phyloP scores from a whole-genome alignment of 2,329 filamentous ascomycete species.

The Apiospora arundinis region DNA sequence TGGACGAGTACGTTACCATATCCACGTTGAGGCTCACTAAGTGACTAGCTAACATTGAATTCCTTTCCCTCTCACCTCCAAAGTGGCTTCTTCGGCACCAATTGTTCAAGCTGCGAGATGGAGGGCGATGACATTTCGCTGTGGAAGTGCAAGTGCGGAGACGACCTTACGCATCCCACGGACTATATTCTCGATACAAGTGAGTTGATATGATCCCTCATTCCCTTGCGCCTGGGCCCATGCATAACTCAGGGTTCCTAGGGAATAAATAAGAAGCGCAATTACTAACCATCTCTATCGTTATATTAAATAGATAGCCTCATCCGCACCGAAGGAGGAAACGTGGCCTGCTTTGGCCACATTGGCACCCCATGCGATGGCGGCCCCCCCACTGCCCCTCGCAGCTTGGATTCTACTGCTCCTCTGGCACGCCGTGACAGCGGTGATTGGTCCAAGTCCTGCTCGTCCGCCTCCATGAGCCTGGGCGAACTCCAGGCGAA shows the following conservation, averaged over 20 bases:
- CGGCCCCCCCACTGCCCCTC: no score
- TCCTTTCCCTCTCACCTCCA: no score
- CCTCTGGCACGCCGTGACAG: no score
- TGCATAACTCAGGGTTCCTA: no score
- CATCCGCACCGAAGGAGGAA: not conserved
- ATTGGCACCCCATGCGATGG: not conserved
- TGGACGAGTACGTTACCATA: not conserved
- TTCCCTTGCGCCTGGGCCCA: no score
- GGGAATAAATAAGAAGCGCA: no score
- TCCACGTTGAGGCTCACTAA: not conserved
- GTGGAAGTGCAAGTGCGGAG: not conserved
- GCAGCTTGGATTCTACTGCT: no score
- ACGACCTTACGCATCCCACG: not conserved
- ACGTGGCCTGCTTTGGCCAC: not conserved
- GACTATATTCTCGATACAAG: not conserved
- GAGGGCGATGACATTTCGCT: not conserved
- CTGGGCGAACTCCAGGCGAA: slow-evolving; percentile 10
- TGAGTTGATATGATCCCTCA: not conserved
- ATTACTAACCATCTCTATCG: no score
- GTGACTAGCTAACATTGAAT: not conserved
- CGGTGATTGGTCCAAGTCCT: not conserved
- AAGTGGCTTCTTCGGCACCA: not conserved
- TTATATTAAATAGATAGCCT: not conserved
- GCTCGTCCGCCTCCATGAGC: not conserved
- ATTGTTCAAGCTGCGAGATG: not conserved